Conservation (phyloP, 2,329 filamentous ascomycete species). For the Aureobasidium lini region DNA sequence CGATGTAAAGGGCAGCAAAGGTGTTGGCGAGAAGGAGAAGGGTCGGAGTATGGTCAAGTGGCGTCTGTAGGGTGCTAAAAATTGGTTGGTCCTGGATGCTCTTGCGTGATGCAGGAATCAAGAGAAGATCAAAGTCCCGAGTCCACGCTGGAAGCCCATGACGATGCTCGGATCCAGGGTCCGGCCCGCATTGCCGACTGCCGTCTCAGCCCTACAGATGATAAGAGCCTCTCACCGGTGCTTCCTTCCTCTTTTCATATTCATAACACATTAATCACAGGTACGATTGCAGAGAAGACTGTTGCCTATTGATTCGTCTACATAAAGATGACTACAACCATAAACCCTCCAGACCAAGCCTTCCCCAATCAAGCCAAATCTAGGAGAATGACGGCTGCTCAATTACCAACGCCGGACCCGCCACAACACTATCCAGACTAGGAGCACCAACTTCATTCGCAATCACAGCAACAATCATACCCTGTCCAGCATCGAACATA, state of each 20-base stretch:
- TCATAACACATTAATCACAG: no score
- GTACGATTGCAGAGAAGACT: no score
- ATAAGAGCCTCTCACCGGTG: neutral
- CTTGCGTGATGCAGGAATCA: neutral
- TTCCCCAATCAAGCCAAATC: no score
- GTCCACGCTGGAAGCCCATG: neutral
- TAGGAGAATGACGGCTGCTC: slow-evolving; percentile 26
- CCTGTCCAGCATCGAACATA: slow-evolving; percentile 30
- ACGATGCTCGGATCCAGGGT: neutral
- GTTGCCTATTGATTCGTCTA: no score
- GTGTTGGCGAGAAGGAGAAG: neutral
- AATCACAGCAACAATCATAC: slow-evolving; percentile 32
- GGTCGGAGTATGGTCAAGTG: neutral
- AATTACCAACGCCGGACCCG: slow-evolving; percentile 33
- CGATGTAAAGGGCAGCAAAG: neutral
- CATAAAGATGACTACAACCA: no score
- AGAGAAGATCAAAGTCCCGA: neutral
- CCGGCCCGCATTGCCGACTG: neutral
- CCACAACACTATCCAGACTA: slow-evolving; percentile 32
- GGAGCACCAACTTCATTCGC: slow-evolving; percentile 31
- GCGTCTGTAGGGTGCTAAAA: neutral
- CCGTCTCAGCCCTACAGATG: neutral
- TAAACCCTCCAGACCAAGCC: no score
- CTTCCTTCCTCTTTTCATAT: neutral
- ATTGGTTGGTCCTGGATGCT: neutral